Evolutionary conservation across 2,329 filamentous ascomycete genomes (phyloP).

Genomic region (Colletotrichum somersetense): DNA sequence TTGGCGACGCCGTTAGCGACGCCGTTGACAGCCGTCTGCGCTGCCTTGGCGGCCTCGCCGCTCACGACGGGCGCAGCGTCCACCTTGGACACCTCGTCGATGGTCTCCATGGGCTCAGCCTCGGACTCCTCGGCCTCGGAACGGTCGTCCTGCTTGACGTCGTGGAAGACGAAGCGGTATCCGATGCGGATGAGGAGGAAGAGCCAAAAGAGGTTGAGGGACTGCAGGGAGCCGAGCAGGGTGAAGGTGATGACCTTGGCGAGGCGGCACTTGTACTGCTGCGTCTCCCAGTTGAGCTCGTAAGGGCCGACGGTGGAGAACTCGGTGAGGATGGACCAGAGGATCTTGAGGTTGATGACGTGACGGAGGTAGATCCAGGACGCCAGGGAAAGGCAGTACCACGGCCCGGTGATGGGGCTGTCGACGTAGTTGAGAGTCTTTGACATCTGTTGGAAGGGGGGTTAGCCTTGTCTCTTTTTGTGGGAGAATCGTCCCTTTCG

Average conservation of each 20-base stretch:
- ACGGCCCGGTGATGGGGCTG: constrained; percentile 70
- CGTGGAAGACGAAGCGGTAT: constrained; percentile 63
- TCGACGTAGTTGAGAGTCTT: constrained; percentile 81
- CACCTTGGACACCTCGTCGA: constrained; percentile 37
- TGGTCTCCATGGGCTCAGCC: constrained; percentile 49
- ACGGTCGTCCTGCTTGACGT: constrained; percentile 67
- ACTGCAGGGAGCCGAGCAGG: constrained; percentile 66
- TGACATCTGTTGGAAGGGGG: constrained; percentile 61
- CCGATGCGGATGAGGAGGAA: constrained; percentile 69
- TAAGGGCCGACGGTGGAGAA: constrained; percentile 70
- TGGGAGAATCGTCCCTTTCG: no score
- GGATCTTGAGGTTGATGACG: constrained; percentile 72
- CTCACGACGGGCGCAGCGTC: constrained; percentile 16
- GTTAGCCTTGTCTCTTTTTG: no score
- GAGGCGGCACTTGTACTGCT: constrained; percentile 71
- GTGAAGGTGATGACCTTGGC: constrained; percentile 65
- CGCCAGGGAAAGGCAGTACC: constrained; percentile 74
- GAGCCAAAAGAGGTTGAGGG: constrained; percentile 73
- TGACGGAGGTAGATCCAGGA: constrained; percentile 81
- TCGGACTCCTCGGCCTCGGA: constrained; percentile 67
- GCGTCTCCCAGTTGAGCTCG: constrained; percentile 68
- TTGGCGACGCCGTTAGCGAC: constrained; percentile 30
- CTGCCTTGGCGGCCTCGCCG: constrained; percentile 12
- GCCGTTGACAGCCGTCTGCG: constrained; percentile 22
- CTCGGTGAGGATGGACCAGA: constrained; percentile 68